Conservation (phyloP, 2,329 filamentous ascomycete genomes). For the Fusarium nisikadoi region DNA sequence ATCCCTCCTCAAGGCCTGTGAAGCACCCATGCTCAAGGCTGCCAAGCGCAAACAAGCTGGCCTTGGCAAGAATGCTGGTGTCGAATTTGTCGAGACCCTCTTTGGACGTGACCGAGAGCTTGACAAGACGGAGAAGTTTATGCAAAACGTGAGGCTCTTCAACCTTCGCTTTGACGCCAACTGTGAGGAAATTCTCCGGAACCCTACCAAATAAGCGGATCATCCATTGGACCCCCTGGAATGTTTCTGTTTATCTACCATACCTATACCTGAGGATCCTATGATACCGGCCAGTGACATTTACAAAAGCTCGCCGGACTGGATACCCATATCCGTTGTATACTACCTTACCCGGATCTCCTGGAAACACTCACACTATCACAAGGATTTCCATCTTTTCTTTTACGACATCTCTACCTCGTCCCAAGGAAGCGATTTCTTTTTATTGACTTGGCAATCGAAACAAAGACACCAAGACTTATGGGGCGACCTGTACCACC, state of each 20-base stretch:
- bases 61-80: constrained; percentile 91
- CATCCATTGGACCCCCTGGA: constrained; percentile 40
- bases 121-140: constrained; percentile 90
- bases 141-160: constrained; percentile 89
- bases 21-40: constrained; percentile 93
- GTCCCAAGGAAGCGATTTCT: constrained; percentile 41
- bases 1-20: constrained; percentile 88
- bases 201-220: constrained; percentile 63
- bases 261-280: constrained; percentile 39
- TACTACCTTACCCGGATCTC: constrained; percentile 45
- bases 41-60: constrained; percentile 74
- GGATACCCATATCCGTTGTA: constrained; percentile 45
- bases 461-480: constrained; percentile 41
- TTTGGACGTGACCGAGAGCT: constrained; percentile 93
- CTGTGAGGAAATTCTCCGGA: constrained; percentile 85
- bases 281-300: constrained; percentile 37
- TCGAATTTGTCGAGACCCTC: constrained; percentile 95
- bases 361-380: constrained; percentile 25
- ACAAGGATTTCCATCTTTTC: constrained; percentile 40
- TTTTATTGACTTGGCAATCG: constrained; percentile 41
- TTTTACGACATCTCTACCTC: constrained; percentile 40
- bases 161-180: constrained; percentile 95
- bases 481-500: constrained; percentile 49
- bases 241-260: constrained; percentile 28
- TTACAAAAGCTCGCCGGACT: constrained; percentile 35